phyloP scores from a whole-genome alignment of 305 asterid species.

The Plantago lanceolata region DNA sequence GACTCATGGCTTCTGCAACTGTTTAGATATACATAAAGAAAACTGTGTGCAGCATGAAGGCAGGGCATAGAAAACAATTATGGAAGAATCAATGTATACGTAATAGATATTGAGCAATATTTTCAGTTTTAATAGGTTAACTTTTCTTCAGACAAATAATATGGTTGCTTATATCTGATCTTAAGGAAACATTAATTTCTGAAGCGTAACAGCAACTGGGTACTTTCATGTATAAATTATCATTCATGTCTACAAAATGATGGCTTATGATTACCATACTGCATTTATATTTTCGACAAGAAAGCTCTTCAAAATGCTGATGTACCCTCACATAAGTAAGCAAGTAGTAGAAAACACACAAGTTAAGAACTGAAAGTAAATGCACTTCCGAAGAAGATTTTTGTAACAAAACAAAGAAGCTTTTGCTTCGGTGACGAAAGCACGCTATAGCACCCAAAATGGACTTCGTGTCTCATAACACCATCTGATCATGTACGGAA shows the following conservation, averaged over 20 bases:
- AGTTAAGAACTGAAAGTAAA: constrained; percentile 1
- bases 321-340: background rate
- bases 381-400: background rate
- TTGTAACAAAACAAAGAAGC: constrained; percentile 25
- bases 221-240: background rate
- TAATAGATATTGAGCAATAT: background rate
- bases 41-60: constrained; percentile 4
- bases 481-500: constrained; percentile 31
- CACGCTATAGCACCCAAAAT: constrained; percentile 24
- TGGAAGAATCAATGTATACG: background rate
- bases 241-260: background rate
- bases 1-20: constrained; percentile 45
- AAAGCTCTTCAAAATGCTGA: constrained; percentile 3
- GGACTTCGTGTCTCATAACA: constrained; percentile 15
- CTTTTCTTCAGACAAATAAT: background rate
- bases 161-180: background rate
- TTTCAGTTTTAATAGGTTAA: background rate
- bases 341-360: background rate
- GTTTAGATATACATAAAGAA: constrained; percentile 24
- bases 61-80: background rate
- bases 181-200: background rate
- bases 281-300: background rate
- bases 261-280: background rate
- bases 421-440: constrained; percentile 30
- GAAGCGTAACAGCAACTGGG: background rate